Base-by-base conservation (phyloP, 2,329 filamentous ascomycete species). In the Fusarium sp. region DNA sequence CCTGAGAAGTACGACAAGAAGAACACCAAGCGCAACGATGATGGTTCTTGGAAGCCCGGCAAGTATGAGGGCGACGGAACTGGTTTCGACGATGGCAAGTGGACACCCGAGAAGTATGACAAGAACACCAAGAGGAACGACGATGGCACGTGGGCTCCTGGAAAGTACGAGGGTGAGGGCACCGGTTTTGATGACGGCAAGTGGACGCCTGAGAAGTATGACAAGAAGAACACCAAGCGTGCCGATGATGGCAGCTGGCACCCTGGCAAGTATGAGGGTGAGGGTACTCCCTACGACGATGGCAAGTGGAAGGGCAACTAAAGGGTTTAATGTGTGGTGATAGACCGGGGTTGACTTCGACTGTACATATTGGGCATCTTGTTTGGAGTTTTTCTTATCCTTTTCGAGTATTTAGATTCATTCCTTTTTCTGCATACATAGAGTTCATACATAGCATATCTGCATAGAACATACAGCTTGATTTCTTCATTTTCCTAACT, bases 181-280 rank as follows among this genome's bases (percentile, higher is more conserved):
- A 68, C 65, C 22, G 8, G 5, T 5, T 40, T 27, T 4, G 40
- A 68, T 9, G 60, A 68, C 43, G 65, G 65, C 8, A 68, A 68
- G 50, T 67, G 60, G 59, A 61, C 37, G 25, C 37, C 57, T 2
- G 57, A 60, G 35, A 45, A 60, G 32, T 50, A 50, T n/a, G 59
- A 52, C 6, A 43, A 37, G 45, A 27, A 37, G n/a, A 62, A 62
- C 2, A 43, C 50, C 11, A 33, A 56, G 30, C n/a, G 45, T 6
- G 6, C 5, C 2, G 74, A 76, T 9, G 73, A 76, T 47, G 73
- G 74, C 15, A 59, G 54, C 15, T 72, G 70, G 66, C 30, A 58
- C 25, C 38, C 40, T 30, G 63, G 63, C 15, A 65, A 65, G 40
- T 67, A 63, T 20, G 66, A 69, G 57, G 63, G 66, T n/a, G 63